A percentile compares a stretch with the other conserved stretches of the same genome.
Conservation (phyloP, 2,329 filamentous ascomycete species). For the Colletotrichum orchidophilum region DNA sequence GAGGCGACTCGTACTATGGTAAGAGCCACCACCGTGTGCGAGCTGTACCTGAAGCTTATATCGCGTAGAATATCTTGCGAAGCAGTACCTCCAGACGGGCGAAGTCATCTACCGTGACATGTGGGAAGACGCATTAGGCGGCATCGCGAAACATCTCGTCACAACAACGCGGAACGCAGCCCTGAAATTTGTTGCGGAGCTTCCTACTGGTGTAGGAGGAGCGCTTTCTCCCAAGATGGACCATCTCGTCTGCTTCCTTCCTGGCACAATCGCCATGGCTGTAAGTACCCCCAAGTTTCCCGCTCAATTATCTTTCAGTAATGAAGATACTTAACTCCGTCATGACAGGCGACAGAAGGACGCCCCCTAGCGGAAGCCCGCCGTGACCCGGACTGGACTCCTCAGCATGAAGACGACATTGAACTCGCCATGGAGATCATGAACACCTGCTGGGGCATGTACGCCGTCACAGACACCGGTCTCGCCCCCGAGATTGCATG, state of each 20-base stretch:
- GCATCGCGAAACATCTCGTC: conserved; percentile 89
- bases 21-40: background rate
- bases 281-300: background rate
- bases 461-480: conserved; percentile 86
- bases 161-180: conserved; percentile 83
- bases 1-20: conserved; percentile 92
- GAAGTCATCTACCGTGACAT: conserved; percentile 88
- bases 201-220: conserved; percentile 75
- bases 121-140: conserved; percentile 87
- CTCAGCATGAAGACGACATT: conserved; percentile 86
- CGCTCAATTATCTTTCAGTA: background rate
- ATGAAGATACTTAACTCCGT: background rate
- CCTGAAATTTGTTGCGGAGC: conserved; percentile 88
- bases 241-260: conserved; percentile 96
- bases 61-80: conserved; percentile 84
- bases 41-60: background rate
- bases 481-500: conserved; percentile 92
- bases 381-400: conserved; percentile 76
- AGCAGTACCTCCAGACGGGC: conserved; percentile 94
- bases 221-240: conserved; percentile 90
- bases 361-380: conserved; percentile 77
- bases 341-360: conserved; percentile 74
- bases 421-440: conserved; percentile 86
- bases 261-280: conserved; percentile 90
- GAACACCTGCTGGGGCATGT: conserved; percentile 98